Base-by-base conservation (phyloP, 2,329 filamentous ascomycete species). In the Diaporthe eres region DNA sequence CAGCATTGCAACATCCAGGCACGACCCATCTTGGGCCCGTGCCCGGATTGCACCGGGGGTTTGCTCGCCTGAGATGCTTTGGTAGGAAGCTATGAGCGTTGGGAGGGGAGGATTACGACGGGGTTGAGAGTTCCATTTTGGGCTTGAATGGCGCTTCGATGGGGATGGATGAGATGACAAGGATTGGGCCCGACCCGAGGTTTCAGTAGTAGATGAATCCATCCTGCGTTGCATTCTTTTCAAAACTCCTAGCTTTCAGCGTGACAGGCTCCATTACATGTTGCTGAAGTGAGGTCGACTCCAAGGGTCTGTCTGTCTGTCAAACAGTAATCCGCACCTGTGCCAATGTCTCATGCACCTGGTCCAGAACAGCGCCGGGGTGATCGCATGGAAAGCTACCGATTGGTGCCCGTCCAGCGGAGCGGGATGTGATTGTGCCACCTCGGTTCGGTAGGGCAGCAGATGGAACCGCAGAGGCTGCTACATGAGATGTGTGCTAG, bases 391-490 rank as follows among this genome's bases (percentile, higher is more conserved):
- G 47, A 12, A 53, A 5, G 47, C 22, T 22, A 47, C 65, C 65
- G 65, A 68, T 68, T 68, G 65, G 65, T 37, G 65, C 22, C 47
- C 65, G 31, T 68, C 6, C 12, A 17, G 65, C 65, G 47, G 47
- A 53, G 65, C 63, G 28, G 44, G 44, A 25, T 28, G 63, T 68
- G 44, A 68, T 53, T 68, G 63, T 51, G 63, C 4, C 19, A 67
- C 63, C 44, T 51, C 63, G 47, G 28, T 7, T 17, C 31, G 31
- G 49, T 17, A 70, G 47, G 44, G 28, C 63, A 68, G 63, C 63
- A 68, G 44, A 68, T 51, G 34, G 65, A 47, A 68, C 65, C n/a
- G 47, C 47, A 68, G 47, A 68, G 22, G 12, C 37, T 55, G n/a
- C 65, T 22, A 55, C 65, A 7, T 31, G 65, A 28, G 65, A 53